phyloP scores from a whole-genome alignment of 2,329 filamentous ascomycete genomes.

The Exophiala sideris region DNA sequence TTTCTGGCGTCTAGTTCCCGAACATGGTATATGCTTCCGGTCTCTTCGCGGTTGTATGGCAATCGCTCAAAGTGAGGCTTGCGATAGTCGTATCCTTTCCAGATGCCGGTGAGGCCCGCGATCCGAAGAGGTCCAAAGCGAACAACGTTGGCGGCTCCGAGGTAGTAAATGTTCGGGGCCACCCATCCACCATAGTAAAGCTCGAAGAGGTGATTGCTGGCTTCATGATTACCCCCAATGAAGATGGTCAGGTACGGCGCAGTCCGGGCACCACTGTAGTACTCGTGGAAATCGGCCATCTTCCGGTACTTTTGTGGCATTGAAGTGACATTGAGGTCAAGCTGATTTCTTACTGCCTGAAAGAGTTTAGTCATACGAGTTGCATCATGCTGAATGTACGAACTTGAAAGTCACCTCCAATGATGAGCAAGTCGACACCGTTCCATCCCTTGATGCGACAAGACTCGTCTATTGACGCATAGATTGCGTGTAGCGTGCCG shows the following conservation, averaged over 20 bases:
- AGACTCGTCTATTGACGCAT: constrained; percentile 68
- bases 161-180: constrained; percentile 93
- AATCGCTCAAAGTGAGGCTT: constrained; percentile 81
- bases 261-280: constrained; percentile 73
- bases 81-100: constrained; percentile 85
- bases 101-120: constrained; percentile 87
- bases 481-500: constrained; percentile 87
- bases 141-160: constrained; percentile 87
- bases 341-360: constrained; percentile 82
- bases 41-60: constrained; percentile 73
- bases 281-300: constrained; percentile 89
- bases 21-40: constrained; percentile 83
- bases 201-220: constrained; percentile 84
- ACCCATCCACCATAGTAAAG: constrained; percentile 97
- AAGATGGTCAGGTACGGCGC: constrained; percentile 92
- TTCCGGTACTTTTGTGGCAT: constrained; percentile 83
- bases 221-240: constrained; percentile 93
- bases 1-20: constrained; percentile 89
- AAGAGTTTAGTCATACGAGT: constrained; percentile 11
- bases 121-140: constrained; percentile 81
- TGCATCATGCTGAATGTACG: constrained; percentile 15
- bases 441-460: constrained; percentile 72
- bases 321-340: constrained; percentile 83
- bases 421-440: constrained; percentile 82
- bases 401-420: constrained; percentile 93